Evolutionary conservation across 495 filamentous ascomycete genomes (phyloP).

Genomic region (Elasticomyces elasticus): DNA sequence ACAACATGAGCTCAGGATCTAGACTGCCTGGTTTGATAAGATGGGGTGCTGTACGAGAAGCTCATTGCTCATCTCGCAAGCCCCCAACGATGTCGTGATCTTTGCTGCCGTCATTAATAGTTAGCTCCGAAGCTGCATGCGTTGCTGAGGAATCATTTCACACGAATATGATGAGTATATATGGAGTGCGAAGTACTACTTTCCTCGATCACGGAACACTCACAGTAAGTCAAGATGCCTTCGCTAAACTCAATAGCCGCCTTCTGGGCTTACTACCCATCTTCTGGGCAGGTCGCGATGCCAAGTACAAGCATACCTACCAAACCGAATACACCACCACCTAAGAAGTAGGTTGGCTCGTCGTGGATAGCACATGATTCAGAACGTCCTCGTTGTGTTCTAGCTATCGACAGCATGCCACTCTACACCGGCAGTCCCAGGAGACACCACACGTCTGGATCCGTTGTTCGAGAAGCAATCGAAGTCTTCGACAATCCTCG

Average conservation of each 20-base stretch:
- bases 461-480: too few species aligned
- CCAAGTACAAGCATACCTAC: neutral
- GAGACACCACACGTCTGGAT: too few species aligned
- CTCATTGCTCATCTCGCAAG: neutral
- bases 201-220: too few species aligned
- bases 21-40: neutral
- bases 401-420: too few species aligned
- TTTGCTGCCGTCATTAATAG: neutral
- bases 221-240: neutral
- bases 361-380: too few species aligned
- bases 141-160: neutral
- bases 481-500: too few species aligned
- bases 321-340: neutral
- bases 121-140: neutral
- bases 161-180: neutral
- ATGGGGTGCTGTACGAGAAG: neutral
- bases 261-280: slow-evolving; percentile 2
- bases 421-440: too few species aligned
- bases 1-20: neutral
- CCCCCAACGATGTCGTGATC: neutral
- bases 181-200: too few species aligned
- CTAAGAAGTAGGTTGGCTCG: neutral
- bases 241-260: neutral
- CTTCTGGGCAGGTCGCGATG: slow-evolving; percentile 1
- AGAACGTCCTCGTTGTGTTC: too few species aligned